Percentiles rank a stretch among this genome's conserved stretches.
phyloP scores from a whole-genome alignment of 2,329 filamentous ascomycete genomes.

The Diaporthe citri region DNA sequence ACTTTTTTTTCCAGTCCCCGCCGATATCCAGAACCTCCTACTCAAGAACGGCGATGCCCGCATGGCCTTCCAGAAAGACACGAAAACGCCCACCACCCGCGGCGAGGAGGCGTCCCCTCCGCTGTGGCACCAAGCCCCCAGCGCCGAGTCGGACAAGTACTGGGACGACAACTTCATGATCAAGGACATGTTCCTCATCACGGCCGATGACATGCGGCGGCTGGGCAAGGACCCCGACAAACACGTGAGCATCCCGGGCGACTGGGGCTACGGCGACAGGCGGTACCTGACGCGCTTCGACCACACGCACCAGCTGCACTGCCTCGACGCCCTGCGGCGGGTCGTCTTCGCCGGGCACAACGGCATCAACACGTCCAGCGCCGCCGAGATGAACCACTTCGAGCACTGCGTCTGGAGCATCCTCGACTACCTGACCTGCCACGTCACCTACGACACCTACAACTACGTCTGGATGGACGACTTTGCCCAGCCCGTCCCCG shows the following conservation, averaged over 20 bases:
- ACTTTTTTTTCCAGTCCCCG: neutral
- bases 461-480: slow-evolving; percentile 32
- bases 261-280: slow-evolving; percentile 28
- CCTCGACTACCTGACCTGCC: slow-evolving; percentile 26
- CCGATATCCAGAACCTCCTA: neutral
- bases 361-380: slow-evolving; percentile 13
- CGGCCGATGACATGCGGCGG: slow-evolving; percentile 11
- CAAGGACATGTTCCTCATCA: slow-evolving; percentile 27
- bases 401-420: slow-evolving; percentile 30
- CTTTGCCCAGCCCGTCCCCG: slow-evolving; percentile 19
- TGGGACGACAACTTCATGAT: slow-evolving; percentile 29
- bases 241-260: neutral
- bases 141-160: slow-evolving; percentile 10
- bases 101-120: slow-evolving; percentile 9
- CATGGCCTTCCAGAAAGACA: slow-evolving; percentile 13
- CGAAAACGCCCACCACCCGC: slow-evolving; percentile 14
- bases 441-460: slow-evolving; percentile 28
- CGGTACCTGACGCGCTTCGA: slow-evolving; percentile 28
- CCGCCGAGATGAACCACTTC: slow-evolving; percentile 26
- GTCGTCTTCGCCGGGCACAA: slow-evolving; percentile 17
- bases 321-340: slow-evolving; percentile 14
- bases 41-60: neutral
- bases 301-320: slow-evolving; percentile 31
- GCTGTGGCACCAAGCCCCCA: slow-evolving; percentile 11
- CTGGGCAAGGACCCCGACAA: slow-evolving; percentile 25